Evolutionary conservation across 2,329 filamentous ascomycete species (phyloP).

Genomic region (Apiospora pterosperma): DNA sequence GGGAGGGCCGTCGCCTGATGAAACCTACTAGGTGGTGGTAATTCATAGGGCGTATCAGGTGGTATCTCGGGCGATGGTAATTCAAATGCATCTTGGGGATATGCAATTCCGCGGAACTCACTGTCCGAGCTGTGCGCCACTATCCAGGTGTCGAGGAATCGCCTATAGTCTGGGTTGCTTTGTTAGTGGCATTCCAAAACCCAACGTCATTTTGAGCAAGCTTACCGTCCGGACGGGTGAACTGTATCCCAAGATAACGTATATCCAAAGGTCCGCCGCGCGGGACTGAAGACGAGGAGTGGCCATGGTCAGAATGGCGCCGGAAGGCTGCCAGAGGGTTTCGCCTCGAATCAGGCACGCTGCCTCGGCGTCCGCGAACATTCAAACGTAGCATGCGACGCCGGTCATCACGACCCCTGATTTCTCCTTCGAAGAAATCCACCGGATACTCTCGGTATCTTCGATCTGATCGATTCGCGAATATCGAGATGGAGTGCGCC

Average conservation of each 20-base stretch:
- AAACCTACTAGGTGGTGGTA: conserved; percentile 10
- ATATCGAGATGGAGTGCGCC: conserved; percentile 44
- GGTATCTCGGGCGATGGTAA: conserved; percentile 44
- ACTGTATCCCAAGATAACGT: conserved; percentile 47
- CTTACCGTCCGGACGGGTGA: conserved; percentile 44
- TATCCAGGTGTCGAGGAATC: conserved; percentile 45
- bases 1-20: background rate
- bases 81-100: conserved; percentile 43
- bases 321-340: conserved; percentile 11
- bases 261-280: conserved; percentile 34
- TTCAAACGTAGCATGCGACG: conserved; percentile 42
- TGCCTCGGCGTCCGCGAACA: conserved; percentile 37
- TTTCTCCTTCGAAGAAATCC: conserved; percentile 43
- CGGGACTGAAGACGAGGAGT: conserved; percentile 13
- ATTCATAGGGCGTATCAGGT: conserved; percentile 22
- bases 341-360: conserved; percentile 32
- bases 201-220: background rate
- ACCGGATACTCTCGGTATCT: conserved; percentile 45
- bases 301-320: conserved; percentile 2
- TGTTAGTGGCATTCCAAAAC: background rate
- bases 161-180: conserved; percentile 35
- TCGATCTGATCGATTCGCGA: conserved; percentile 43
- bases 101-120: conserved; percentile 42
- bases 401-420: conserved; percentile 43
- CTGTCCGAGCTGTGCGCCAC: conserved; percentile 43